Base-by-base conservation (phyloP, 331 rosid genomes). In the Acacia concinna region DNA sequence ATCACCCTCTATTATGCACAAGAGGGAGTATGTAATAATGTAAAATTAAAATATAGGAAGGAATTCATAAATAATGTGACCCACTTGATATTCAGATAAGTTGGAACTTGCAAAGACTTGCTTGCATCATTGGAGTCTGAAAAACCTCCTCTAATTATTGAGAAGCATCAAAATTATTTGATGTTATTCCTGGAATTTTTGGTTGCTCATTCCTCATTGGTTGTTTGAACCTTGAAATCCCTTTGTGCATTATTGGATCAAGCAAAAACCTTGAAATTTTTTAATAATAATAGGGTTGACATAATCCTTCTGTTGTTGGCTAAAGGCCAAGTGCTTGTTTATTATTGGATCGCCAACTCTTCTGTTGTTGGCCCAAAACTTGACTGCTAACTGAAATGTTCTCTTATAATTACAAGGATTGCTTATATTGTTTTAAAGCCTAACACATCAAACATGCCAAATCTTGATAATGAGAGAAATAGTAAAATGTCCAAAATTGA, bases 401-500 rank as follows among this genome's bases (percentile, higher is more conserved):
- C 17, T 57, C 64, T 57, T 25, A 57, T 59, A 59, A 59, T 59
- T 59, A 59, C 66, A 59, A 59, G 66, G 66, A 20, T 27, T 20
- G 35, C 35, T 59, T 59, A 35, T 11, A 27, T 59, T 27, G 66
- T 27, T 59, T 25, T 1, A 25, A 25, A 59, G 66, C 66, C 35
- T 11, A 59, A 25, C 66, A 59, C 20, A 59, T 27, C 35, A 59
- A 59, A 27, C 5, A 59, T 44, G 59, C 15, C 57, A 7, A 11
- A 27, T 31, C 57, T 40, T 67, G 81, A 41, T 46, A 38, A 28
- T n/a, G 49, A 73, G 66, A 78, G 23, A 77, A 77, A 79, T 84
- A 64, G 76, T 81, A 79, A 38, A 69, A 63, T 49, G 30, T 47
- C 43, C 27, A 81, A 52, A 82, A 65, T 31, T 60, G 73, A 25